A percentile compares a stretch with the other conserved stretches of the same genome.
phyloP scores from a whole-genome alignment of 139 green algal genomes.

The Chlamydomonas sp. region DNA sequence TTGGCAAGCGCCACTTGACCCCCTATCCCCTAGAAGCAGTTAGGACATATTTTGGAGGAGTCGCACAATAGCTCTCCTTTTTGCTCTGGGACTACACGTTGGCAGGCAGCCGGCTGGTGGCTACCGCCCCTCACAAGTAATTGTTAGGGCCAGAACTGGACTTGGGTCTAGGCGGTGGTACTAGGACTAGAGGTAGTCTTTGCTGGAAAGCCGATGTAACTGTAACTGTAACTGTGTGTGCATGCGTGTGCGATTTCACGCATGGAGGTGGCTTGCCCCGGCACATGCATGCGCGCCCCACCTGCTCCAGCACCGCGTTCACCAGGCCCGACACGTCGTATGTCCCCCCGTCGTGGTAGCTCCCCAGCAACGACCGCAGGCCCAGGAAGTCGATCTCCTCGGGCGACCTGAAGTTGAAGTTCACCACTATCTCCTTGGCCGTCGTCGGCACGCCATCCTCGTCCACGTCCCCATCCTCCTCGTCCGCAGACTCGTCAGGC shows the following conservation, averaged over 20 bases:
- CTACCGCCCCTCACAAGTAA: too few species aligned
- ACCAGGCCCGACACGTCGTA: conserved; percentile 63
- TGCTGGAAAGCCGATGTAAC: too few species aligned
- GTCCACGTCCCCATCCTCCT: conserved; percentile 18
- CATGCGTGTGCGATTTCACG: background rate
- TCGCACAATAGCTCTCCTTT: too few species aligned
- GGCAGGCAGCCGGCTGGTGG: too few species aligned
- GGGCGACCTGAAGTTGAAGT: conserved; percentile 86
- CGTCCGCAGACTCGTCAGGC: conserved; percentile 10
- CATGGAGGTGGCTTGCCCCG: background rate
- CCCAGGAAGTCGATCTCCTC: conserved; percentile 81
- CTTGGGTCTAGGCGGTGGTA: too few species aligned
- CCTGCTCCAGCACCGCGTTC: conserved; percentile 69
- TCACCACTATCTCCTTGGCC: conserved; percentile 58
- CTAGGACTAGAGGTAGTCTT: too few species aligned
- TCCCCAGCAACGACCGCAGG: conserved; percentile 58
- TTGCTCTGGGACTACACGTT: too few species aligned
- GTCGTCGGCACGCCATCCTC: conserved; percentile 35
- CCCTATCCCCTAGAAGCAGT: too few species aligned
- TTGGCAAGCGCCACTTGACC: too few species aligned
- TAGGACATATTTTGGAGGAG: too few species aligned
- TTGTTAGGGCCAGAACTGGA: too few species aligned
- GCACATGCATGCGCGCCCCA: conserved; percentile 1
- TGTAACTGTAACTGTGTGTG: too few species aligned
- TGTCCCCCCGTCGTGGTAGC: conserved; percentile 65